Base-by-base conservation (phyloP, 768 basidiomycete species). In the Lactarius akahatsu region DNA sequence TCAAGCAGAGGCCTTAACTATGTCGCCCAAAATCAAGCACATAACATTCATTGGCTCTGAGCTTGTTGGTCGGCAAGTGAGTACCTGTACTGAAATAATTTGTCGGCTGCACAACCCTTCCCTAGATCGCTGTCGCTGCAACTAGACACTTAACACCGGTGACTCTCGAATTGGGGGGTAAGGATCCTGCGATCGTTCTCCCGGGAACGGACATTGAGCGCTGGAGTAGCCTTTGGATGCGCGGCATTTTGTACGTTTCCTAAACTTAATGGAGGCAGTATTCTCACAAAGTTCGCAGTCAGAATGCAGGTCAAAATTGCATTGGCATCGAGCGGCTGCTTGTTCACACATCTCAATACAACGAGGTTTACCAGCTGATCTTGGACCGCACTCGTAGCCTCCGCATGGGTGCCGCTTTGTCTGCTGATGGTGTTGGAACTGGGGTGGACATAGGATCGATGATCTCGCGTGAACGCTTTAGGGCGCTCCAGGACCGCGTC, bases 261-360 rank as follows among this genome's bases (percentile, higher is more conserved):
- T 63, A 18, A 62, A 41, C 30, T 16, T 13, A 40, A 9, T 7
- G 15, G 9, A n/a, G 47, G 30, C 47, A 62, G 45, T 40, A 57
- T 41, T 26, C 26, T 30, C 0, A 65, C 28, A 36, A 30, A 23
- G 18, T n/a, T 20, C 41, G 16, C 56, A 95, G 94, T 81, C 94
- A 95, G 80, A 93, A 94, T 66, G 85, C 85, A 59, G 96, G 96
- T 26, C 96, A 98, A 78, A 98, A 98, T 72, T 99, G 96, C 76
- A 96, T 99, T 72, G 96, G 96, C 41, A 92, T 96, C 69, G 96
- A 99, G 76, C 86, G 95, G 2, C 83, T 98, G 70, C 84, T 98
- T 56, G 93, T 98, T 43, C 94, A 95, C 72, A 74, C 79, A 0
- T 81, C 82, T 0, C 89, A 93, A 72, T 90, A 95, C 71, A 85